phyloP scores from a whole-genome alignment of 2,329 filamentous ascomycete species.

The Sclerotinia borealis region DNA sequence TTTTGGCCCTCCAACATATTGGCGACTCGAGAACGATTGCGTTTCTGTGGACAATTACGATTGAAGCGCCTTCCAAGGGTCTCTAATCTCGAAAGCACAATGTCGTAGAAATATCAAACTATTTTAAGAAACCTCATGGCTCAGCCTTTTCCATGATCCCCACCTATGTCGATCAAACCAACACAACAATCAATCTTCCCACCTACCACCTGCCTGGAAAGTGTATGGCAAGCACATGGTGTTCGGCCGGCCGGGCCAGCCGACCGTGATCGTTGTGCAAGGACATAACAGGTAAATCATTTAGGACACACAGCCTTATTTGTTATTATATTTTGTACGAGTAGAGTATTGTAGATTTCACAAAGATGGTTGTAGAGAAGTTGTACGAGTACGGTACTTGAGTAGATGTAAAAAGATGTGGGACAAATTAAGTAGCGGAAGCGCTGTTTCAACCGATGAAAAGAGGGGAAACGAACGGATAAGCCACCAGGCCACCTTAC shows the following conservation, averaged over 20 bases:
- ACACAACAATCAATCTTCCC: not conserved
- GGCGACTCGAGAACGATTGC: not conserved
- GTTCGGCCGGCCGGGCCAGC: not conserved
- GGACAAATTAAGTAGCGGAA: not conserved
- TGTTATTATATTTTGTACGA: not conserved
- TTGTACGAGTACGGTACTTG: not conserved
- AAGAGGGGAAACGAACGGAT: not conserved
- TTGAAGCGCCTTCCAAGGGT: not conserved
- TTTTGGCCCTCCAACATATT: not conserved
- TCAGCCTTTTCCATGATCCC: not conserved
- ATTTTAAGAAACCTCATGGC: slow-evolving; percentile 4
- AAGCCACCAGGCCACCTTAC: slow-evolving; percentile 3
- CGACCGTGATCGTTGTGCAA: not conserved
- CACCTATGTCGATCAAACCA: slow-evolving; percentile 6
- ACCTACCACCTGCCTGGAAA: not conserved
- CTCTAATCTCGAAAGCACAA: no score
- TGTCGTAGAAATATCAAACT: not conserved
- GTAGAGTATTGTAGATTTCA: not conserved
- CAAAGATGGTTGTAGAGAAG: not conserved
- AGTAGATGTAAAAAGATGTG: not conserved
- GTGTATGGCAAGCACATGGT: not conserved
- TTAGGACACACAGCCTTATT: not conserved
- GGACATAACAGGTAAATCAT: not conserved
- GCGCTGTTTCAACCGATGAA: not conserved
- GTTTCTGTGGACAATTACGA: not conserved